phyloP scores from a whole-genome alignment of 2,329 filamentous ascomycete genomes.

The Parasarocladium wereldwijsianum region DNA sequence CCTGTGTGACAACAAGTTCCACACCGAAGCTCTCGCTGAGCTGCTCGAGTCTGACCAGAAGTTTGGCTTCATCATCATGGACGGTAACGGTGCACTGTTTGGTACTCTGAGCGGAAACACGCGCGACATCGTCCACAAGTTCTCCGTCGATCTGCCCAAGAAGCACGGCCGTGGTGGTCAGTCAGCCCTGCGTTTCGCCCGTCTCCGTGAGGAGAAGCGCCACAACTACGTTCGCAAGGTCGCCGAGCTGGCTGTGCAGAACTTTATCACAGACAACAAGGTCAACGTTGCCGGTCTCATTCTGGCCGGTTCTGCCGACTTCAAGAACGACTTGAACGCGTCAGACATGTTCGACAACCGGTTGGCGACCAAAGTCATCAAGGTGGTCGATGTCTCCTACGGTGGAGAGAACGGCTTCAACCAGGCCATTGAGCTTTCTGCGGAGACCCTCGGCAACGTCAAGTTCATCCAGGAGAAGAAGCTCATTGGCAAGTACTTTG shows the following conservation, averaged over 20 bases:
- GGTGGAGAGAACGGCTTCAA: conserved; percentile 99
- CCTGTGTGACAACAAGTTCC: conserved; percentile 99
- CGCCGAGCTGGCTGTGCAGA: conserved; percentile 92
- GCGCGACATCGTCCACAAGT: conserved; percentile 92
- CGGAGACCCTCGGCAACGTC: conserved; percentile 95
- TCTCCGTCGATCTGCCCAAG: conserved; percentile 96
- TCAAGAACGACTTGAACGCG: conserved; percentile 97
- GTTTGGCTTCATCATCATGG: conserved; percentile 99
- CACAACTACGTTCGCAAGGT: conserved; percentile 99
- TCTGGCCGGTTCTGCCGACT: conserved; percentile 92
- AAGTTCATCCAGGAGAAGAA: conserved; percentile 99
- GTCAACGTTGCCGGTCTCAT: conserved; percentile 94
- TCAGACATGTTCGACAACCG: conserved; percentile 95
- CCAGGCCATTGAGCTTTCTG: conserved; percentile 90
- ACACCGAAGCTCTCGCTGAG: conserved; percentile 93
- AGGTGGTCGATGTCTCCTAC: conserved; percentile 97
- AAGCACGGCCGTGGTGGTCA: conserved; percentile 99
- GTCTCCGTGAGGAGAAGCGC: conserved; percentile 97
- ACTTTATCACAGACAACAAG: conserved; percentile 97
- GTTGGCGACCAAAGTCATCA: conserved; percentile 90
- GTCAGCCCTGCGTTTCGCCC: conserved; percentile 96
- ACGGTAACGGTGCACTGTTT: conserved; percentile 95
- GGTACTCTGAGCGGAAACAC: conserved; percentile 96
- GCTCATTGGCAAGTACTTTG: conserved; percentile 96
- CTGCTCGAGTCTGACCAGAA: conserved; percentile 97